Percentiles rank a stretch among this genome's conserved stretches.
phyloP scores from a whole-genome alignment of 176 grass and related monocot species.

The Oryza coarctata region DNA sequence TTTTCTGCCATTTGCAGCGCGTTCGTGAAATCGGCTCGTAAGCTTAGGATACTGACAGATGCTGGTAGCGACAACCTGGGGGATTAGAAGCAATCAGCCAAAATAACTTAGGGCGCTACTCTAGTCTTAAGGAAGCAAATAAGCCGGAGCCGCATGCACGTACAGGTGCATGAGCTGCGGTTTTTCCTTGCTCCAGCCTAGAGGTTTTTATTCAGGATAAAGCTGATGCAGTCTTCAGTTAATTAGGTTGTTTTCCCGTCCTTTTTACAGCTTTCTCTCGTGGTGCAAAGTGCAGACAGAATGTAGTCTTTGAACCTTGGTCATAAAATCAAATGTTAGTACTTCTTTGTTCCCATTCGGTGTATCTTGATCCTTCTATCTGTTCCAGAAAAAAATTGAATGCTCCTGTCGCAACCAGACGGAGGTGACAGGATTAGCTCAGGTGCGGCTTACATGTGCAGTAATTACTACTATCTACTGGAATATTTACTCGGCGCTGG shows the following conservation, averaged over 20 bases:
- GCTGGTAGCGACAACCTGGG: slow-evolving; percentile 57
- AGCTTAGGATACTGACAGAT: slow-evolving; percentile 74
- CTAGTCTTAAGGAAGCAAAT: slow-evolving; percentile 28
- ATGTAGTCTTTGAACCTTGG: slow-evolving; percentile 7
- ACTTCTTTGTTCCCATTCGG: background rate
- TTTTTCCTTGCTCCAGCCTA: slow-evolving; percentile 20
- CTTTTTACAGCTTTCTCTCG: background rate
- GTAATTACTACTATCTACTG: background rate
- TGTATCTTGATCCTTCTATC: background rate
- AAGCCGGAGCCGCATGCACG: slow-evolving; percentile 8
- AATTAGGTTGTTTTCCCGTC: background rate
- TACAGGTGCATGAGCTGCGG: slow-evolving; percentile 30
- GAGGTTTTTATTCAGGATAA: slow-evolving; percentile 12
- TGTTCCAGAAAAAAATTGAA: slow-evolving; percentile 10
- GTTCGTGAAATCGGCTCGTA: slow-evolving; percentile 77
- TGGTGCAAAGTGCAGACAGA: slow-evolving; percentile 11
- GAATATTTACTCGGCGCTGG: slow-evolving; percentile 21
- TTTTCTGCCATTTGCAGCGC: slow-evolving; percentile 49
- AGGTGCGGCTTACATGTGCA: slow-evolving; percentile 12
- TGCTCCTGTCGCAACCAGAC: background rate
- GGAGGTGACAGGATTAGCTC: slow-evolving; percentile 17
- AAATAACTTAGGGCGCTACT: slow-evolving; percentile 31
- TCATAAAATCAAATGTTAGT: background rate
- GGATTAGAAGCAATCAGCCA: slow-evolving; percentile 25
- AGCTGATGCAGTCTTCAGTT: slow-evolving; percentile 21